Base-by-base conservation (phyloP, 768 basidiomycete genomes). In the Russula ochroleuca region DNA sequence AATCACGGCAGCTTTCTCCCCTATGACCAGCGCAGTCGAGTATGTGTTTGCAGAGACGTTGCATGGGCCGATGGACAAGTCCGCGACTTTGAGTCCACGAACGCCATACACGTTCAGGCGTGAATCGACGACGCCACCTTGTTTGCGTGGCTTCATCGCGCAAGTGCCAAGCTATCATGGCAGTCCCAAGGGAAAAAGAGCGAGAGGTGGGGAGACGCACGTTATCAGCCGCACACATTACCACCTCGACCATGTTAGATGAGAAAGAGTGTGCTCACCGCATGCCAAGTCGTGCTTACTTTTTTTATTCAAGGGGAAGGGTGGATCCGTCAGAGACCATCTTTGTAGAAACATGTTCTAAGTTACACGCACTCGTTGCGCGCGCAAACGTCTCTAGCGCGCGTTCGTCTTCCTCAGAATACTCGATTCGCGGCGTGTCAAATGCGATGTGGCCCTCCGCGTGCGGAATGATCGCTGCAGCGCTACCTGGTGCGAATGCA, bases 61-160 rank as follows among this genome's bases (percentile, higher is more conserved):
- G 10, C 70, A 63, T 1, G 79, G 78, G 13, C 69, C 69, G 54
- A 79, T 75, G 3, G 80, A 79, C 35, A 80, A 47, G 57, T 79
- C 78, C 67, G 68, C 84, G 28, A 89, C 79, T 69, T 87, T 85
- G 56, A 88, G 74, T 33, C 78, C 78, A 66, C 75, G 65, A 1
- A 83, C 77, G 0, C 84, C 85, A 64, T 88, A 86, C 14, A 89
- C 85, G 65, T 84, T 84, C 45, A 88, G 72, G n/a, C 74, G 74
- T 33, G 79, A 57, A 68, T 89, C 84, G 9, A 89, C 83, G 4
- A 88, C 87, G 15, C 86, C 86, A 5, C 79, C 81, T 45, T 78
- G 60, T 19, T 81, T 77, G 21, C 80, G 78, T 3, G 84, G 78
- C 70, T 86, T 86, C 86, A 88, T 87, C 0, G 84, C 80, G 62